Base-by-base conservation (phyloP, 2,329 filamentous ascomycete species). In the Cylindrodendrum hubeiense region DNA sequence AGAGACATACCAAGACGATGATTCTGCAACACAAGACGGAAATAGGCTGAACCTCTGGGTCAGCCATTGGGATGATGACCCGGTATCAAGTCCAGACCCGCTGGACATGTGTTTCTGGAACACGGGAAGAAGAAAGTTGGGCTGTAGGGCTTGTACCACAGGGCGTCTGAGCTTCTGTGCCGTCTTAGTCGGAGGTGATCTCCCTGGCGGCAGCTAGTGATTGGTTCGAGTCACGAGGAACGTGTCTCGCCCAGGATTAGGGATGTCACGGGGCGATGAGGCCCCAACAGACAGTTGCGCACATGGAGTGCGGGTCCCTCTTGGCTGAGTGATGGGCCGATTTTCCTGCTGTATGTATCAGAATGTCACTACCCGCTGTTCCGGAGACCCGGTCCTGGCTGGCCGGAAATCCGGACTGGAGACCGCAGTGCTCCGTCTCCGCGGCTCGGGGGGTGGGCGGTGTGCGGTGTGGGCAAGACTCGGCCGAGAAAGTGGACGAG, bases 401-500 rank as follows among this genome's bases (percentile, higher is more conserved):
- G 9, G 26, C 5, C 8, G 13, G 46, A 37, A 41, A 22, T 22
- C 28, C n/a, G 37, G 15, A 8, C 37, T n/a, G 15, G 15, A n/a
- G n/a, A n/a, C 15, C 15, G 37, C 37, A 17, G 7, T 8, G 17
- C n/a, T 37, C 24, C 12, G 41, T 30, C 10, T 28, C 28, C 28
- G 57, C 28, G 60, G 47, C 39, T 22, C 53, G 33, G 28, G 39
- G 43, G 34, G 24, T 28, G 51, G 17, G 19, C 52, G 47, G 53
- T 39, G 52, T 24, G 24, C 30, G 41, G 51, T 61, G 50, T 57
- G 59, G 39, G 46, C 50, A 33, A 13, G 59, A 69, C 63, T 73
- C 69, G 71, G 71, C 71, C 71, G 71, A 72, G 59, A 58, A 47
- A 60, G 60, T 33, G 53, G 60, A 17, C 22, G n/a, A 30, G 21